Evolutionary conservation across 768 basidiomycete species (phyloP), one percentile per base, ranked within the genome.

Genomic region (Mycena filopes): DNA sequence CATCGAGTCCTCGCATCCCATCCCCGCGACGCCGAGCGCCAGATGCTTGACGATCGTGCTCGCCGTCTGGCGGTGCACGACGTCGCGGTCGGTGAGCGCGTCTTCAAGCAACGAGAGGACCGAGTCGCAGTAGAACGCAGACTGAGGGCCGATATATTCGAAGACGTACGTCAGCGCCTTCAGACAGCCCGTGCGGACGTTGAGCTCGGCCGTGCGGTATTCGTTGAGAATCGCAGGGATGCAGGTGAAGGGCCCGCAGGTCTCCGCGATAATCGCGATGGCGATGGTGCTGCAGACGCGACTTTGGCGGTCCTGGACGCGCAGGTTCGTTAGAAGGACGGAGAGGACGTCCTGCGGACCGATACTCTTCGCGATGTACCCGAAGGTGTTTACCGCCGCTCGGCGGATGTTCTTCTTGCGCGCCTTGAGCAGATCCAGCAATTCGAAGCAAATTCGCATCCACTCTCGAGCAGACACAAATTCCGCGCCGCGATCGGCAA

Each of bases 401-500:
- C 97, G 94, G 59, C 97, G 93, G 74, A 98, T 98, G 42, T 93
- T 96, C 79, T 98, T 98, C 83, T 99, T 99, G 83, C 98, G 97
- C 20, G 98, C 98, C 77, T 98, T 98, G 73, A 99, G 86, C 28
- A 99, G 84, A 73, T 98, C 98, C 53, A 99, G 87, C 33, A 99
- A 81, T 75, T 99, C 97, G 79, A 99, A 99, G 77, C 97, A 98
- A 74, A 99, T 99, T 73, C 97, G 92, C 98, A 99, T 99, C 97
- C 97, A 99, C 79, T 99, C 98, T 72, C 96, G 88, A 12, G 98
- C 97, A 11, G 98, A 95, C 0, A 99, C 96, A 66, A 95, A 98
- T 79, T 99, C 98, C 20, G 98, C 97, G 55, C 97, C 98, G 77
- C 98, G 95, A 88, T 99, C 98, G 60, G 97, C 79, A 68, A 99